These are phyloP conservation scores for Diaporthe sp. DNA, from an alignment of 2,329 filamentous ascomycete genomes.

Conservation along the genomic window DNA sequence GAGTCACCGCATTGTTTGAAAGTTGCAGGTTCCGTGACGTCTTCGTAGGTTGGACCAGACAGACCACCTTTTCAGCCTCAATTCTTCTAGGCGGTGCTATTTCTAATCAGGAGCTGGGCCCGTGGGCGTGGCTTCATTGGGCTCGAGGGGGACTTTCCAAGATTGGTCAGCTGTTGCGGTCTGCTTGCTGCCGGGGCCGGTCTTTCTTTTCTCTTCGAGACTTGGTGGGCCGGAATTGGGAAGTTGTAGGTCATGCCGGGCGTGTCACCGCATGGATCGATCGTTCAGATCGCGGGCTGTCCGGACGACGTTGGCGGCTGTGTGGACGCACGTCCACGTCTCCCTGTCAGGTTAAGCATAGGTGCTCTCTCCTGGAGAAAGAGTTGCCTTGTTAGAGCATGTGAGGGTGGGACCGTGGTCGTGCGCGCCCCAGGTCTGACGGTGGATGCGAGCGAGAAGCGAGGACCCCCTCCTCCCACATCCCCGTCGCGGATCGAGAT, in stretches of 20 bases:
- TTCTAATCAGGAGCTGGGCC: neutral
- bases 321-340: neutral
- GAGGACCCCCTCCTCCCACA: neutral
- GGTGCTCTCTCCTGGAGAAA: neutral
- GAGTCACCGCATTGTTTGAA: neutral
- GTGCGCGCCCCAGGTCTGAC: constrained; percentile 6
- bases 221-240: neutral
- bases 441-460: neutral
- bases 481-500: neutral
- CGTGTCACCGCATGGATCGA: neutral
- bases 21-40: neutral
- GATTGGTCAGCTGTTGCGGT: neutral
- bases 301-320: neutral
- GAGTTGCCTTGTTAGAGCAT: neutral
- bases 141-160: neutral
- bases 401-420: neutral
- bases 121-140: neutral
- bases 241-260: neutral
- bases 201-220: neutral
- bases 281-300: neutral
- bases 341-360: neutral
- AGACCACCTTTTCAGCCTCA: neutral
- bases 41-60: neutral
- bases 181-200: neutral
- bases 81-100: neutral